Evolutionary conservation across 2,329 filamentous ascomycete genomes (phyloP).

Genomic region (Fusarium nematophilum): DNA sequence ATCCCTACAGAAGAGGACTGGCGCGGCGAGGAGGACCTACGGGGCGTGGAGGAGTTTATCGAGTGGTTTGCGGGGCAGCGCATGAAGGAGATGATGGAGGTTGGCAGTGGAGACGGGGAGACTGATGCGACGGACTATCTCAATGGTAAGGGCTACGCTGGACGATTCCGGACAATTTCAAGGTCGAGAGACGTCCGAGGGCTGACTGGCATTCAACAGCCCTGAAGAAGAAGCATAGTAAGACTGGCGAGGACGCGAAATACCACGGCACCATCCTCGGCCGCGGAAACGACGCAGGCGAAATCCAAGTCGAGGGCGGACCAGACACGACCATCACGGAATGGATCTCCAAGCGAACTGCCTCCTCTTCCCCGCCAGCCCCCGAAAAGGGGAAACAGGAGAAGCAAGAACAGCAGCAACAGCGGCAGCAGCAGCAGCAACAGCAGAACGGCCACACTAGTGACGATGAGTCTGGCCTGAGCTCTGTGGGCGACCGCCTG

Average conservation of each 20-base stretch:
- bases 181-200: constrained; percentile 48
- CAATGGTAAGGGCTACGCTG: constrained; percentile 60
- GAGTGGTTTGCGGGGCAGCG: constrained; percentile 80
- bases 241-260: constrained; percentile 86
- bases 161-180: neutral
- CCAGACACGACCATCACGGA: constrained; percentile 50
- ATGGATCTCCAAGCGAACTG: constrained; percentile 50
- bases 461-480: constrained; percentile 64
- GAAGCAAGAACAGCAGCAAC: constrained; percentile 13
- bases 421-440: constrained; percentile 18
- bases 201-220: constrained; percentile 60
- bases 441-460: constrained; percentile 41
- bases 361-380: constrained; percentile 23
- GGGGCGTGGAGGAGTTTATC: constrained; percentile 82
- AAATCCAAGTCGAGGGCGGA: constrained; percentile 83
- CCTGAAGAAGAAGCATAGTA: constrained; percentile 92
- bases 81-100: constrained; percentile 83
- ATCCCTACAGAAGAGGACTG: constrained; percentile 76
- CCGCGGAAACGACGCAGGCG: constrained; percentile 74
- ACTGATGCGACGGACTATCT: constrained; percentile 76
- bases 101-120: constrained; percentile 78
- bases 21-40: constrained; percentile 78
- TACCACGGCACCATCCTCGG: constrained; percentile 89
- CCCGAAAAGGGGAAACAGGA: constrained; percentile 16
- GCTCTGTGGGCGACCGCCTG: constrained; percentile 64